Conservation (phyloP, 805 yeast genomes). For the Nematodospora valgi region DNA sequence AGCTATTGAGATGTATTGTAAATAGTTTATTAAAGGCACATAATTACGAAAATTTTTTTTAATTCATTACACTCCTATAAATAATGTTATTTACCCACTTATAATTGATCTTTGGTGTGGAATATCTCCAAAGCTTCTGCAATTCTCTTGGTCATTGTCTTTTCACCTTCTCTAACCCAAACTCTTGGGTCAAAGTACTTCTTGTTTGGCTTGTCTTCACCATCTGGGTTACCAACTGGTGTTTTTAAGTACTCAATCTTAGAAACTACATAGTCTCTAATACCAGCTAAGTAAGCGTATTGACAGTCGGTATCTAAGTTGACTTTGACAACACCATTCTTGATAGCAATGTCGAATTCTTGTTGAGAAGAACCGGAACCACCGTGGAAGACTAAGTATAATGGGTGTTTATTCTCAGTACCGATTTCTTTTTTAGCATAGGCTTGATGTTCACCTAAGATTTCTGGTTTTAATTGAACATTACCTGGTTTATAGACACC, state of each 20-base stretch:
- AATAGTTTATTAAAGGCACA: conserved; percentile 1
- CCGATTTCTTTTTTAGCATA: conserved; percentile 72
- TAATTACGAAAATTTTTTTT: no score
- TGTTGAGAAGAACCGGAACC: conserved; percentile 96
- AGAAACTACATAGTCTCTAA: conserved; percentile 93
- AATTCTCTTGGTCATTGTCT: conserved; percentile 90
- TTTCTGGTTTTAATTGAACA: conserved; percentile 86
- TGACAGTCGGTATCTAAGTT: conserved; percentile 99
- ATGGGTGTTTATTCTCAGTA: conserved; percentile 59
- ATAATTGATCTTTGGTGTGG: conserved; percentile 71
- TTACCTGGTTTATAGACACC: conserved; percentile 99
- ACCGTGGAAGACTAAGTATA: conserved; percentile 99
- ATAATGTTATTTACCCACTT: conserved; percentile 13
- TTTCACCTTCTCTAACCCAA: conserved; percentile 99
- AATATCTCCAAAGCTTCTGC: conserved; percentile 78
- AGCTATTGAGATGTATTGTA: conserved; percentile 1
- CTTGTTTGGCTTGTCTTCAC: conserved; percentile 99
- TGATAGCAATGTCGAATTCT: conserved; percentile 90
- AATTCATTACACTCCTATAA: not conserved
- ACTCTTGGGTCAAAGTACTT: conserved; percentile 99
- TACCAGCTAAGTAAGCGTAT: conserved; percentile 94
- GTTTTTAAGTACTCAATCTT: conserved; percentile 91
- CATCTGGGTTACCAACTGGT: conserved; percentile 99
- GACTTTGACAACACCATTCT: conserved; percentile 96
- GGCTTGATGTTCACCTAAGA: conserved; percentile 93